Evolutionary conservation across 441 rosid species (phyloP).

Genomic region (Arabidopsis hybrid): DNA sequence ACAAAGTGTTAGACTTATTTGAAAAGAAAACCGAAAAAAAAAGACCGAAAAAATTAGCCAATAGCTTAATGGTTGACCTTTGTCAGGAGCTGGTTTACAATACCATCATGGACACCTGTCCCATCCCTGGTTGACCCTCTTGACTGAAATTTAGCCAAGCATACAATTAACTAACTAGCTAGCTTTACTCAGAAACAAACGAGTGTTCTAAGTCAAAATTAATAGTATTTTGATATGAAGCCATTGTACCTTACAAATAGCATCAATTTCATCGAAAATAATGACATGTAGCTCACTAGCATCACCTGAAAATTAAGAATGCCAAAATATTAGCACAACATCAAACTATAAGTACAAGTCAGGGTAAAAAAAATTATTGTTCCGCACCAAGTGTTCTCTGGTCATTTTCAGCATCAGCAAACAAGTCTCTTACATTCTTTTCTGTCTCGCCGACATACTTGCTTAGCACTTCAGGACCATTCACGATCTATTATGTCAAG

Average conservation of each 20-base stretch:
- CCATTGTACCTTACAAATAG: neutral
- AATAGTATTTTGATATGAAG: too few species aligned
- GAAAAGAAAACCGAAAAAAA: too few species aligned
- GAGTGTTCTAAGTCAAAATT: too few species aligned
- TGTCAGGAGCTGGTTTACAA: constrained; percentile 89
- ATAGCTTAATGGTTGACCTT: constrained; percentile 43
- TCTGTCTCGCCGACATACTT: neutral
- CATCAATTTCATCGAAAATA: neutral
- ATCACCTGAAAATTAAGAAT: neutral
- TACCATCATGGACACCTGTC: constrained; percentile 44
- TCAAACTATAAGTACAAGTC: neutral
- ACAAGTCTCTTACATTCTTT: neutral
- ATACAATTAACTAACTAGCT: too few species aligned
- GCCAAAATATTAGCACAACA: too few species aligned
- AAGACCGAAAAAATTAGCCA: too few species aligned
- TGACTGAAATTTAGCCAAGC: neutral
- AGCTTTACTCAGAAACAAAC: too few species aligned
- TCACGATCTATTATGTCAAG: neutral
- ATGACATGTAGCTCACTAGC: neutral
- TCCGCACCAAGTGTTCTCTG: neutral
- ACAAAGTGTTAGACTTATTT: neutral
- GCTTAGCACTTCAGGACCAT: neutral
- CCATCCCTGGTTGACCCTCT: neutral
- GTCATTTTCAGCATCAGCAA: neutral
- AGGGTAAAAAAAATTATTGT: neutral